These are phyloP conservation scores for Lachnellula cervina DNA, from an alignment of 2,329 filamentous ascomycete species.

Conservation along the genomic window DNA sequence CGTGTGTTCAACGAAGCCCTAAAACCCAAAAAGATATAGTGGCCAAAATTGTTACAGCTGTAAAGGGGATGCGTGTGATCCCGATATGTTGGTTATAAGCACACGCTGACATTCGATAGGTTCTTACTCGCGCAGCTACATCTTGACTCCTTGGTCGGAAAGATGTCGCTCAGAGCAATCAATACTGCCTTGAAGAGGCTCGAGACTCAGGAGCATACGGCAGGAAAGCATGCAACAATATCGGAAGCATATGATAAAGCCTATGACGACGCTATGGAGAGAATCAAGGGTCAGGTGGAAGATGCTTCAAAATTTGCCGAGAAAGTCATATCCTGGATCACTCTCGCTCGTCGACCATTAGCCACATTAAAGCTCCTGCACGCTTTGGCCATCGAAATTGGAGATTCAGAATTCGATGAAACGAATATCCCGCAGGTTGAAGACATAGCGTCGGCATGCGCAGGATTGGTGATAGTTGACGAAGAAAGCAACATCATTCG, in stretches of 20 bases:
- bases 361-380: conserved; percentile 36
- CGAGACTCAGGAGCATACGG: too few species aligned
- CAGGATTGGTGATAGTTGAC: conserved; percentile 28
- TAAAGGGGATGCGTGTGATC: conserved; percentile 30
- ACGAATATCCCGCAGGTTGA: conserved; percentile 32
- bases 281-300: conserved; percentile 37
- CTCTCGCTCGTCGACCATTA: conserved; percentile 33
- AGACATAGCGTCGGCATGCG: conserved; percentile 22
- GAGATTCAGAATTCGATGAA: conserved; percentile 28
- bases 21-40: conserved; percentile 22
- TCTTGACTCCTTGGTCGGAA: conserved; percentile 32
- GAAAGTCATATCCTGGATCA: conserved; percentile 34
- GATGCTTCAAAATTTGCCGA: conserved; percentile 35
- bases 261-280: conserved; percentile 39
- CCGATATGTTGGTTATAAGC: too few species aligned
- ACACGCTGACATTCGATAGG: neutral
- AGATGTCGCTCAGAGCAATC: conserved; percentile 33
- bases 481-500: conserved; percentile 22
- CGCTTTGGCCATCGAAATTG: conserved; percentile 37
- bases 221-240: conserved; percentile 17
- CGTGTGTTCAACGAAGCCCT: conserved; percentile 11
- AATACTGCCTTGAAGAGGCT: conserved; percentile 31
- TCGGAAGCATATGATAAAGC: conserved; percentile 33
- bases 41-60: conserved; percentile 15
- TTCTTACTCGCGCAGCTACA: conserved; percentile 28